phyloP scores from a whole-genome alignment of 164 flowering plant species.

The Paratinospora sagittata region DNA sequence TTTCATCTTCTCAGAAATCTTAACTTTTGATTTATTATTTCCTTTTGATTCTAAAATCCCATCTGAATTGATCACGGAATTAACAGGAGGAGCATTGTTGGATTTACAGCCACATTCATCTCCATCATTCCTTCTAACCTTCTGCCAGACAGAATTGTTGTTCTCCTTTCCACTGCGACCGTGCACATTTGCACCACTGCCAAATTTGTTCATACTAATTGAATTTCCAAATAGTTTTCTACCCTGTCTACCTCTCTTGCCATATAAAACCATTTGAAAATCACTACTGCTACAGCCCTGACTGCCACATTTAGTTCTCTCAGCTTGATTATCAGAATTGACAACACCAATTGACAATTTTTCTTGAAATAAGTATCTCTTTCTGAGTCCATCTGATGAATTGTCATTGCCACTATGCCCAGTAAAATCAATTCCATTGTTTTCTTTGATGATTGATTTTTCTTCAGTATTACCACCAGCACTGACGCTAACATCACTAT shows the following conservation, averaged over 20 bases:
- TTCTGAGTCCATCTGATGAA: constrained; percentile 7
- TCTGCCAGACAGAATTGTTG: constrained; percentile 50
- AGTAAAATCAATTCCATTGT: constrained; percentile 8
- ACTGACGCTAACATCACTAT: constrained; percentile 24
- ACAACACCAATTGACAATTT: constrained; percentile 13
- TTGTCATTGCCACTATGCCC: constrained; percentile 3
- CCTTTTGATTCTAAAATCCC: constrained; percentile 23
- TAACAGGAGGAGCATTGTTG: constrained; percentile 18
- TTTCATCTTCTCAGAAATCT: constrained; percentile 23
- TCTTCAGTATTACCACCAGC: constrained; percentile 12
- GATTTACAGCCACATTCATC: constrained; percentile 19
- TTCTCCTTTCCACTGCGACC: constrained; percentile 38
- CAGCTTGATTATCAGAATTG: constrained; percentile 16
- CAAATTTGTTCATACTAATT: constrained; percentile 11
- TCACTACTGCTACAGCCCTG: constrained; percentile 20
- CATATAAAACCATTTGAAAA: constrained; percentile 12
- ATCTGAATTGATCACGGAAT: constrained; percentile 16
- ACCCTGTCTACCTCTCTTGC: constrained; percentile 28
- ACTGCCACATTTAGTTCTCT: constrained; percentile 13
- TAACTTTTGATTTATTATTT: constrained; percentile 16
- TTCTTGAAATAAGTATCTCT: constrained; percentile 5
- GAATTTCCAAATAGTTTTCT: constrained; percentile 18
- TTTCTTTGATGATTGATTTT: constrained; percentile 9
- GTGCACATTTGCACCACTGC: constrained; percentile 21
- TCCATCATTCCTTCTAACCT: constrained; percentile 30